phyloP scores from a whole-genome alignment of 768 basidiomycete species.

The Psilocybe tampanensis region DNA sequence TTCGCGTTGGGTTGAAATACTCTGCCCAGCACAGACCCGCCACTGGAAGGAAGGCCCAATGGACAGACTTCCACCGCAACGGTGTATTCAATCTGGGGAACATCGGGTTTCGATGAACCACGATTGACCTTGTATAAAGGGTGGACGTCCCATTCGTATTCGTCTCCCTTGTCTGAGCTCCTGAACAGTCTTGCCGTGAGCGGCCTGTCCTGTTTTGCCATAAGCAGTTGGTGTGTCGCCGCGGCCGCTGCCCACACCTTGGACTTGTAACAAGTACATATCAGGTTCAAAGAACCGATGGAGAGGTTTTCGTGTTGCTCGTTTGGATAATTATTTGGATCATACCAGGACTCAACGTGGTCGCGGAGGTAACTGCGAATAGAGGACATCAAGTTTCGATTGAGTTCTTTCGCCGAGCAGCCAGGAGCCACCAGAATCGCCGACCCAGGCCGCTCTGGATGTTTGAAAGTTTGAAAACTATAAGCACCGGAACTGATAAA shows the following conservation, averaged over 20 bases:
- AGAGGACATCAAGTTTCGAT: no score
- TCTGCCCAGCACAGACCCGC: no score
- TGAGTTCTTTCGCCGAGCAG: not conserved
- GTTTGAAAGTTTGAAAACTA: not conserved
- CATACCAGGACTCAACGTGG: not conserved
- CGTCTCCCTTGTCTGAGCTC: not conserved
- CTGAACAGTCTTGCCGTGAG: not conserved
- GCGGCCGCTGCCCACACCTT: not conserved
- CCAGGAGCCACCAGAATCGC: not conserved
- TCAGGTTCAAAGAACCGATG: not conserved
- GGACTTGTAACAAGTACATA: not conserved
- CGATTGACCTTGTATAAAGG: not conserved
- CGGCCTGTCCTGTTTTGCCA: not conserved
- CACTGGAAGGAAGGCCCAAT: no score
- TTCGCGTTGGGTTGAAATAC: no score
- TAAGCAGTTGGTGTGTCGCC: not conserved
- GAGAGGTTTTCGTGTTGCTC: not conserved
- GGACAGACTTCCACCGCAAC: not conserved
- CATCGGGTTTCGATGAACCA: not conserved
- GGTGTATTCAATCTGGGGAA: not conserved
- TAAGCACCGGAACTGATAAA: not conserved
- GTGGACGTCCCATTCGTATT: not conserved
- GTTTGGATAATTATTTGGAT: not conserved
- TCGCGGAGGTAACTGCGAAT: not conserved
- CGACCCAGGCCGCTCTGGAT: not conserved